A percentile compares a stretch with the other conserved stretches of the same genome.
Evolutionary conservation across 2,329 filamentous ascomycete species (phyloP).

Genomic region (Cadophora malorum): DNA sequence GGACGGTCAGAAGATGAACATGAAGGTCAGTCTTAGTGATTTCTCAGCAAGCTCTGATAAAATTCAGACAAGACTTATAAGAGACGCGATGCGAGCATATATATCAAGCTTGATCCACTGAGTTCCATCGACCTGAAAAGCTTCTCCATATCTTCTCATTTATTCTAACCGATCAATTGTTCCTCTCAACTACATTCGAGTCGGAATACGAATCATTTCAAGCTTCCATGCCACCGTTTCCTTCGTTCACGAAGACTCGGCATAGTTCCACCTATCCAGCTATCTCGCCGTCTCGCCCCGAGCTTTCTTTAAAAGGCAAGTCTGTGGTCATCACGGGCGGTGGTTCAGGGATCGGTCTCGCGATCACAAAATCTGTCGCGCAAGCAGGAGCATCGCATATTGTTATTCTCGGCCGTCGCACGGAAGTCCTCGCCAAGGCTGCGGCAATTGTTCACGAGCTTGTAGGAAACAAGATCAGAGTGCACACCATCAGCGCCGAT

Average conservation of each 20-base stretch:
- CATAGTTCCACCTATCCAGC: slow-evolving; percentile 43
- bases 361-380: slow-evolving; percentile 24
- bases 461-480: slow-evolving; percentile 31
- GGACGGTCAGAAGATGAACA: too few species aligned
- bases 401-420: slow-evolving; percentile 28
- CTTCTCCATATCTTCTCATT: too few species aligned
- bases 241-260: slow-evolving; percentile 22
- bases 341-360: slow-evolving; percentile 34
- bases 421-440: slow-evolving; percentile 40
- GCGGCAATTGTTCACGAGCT: slow-evolving; percentile 14
- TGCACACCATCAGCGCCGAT: slow-evolving; percentile 38
- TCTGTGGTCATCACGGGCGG: slow-evolving; percentile 29
- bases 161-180: too few species aligned
- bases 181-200: too few species aligned
- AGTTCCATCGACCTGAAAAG: too few species aligned
- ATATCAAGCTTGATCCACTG: too few species aligned
- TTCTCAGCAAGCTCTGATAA: too few species aligned
- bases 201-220: too few species aligned
- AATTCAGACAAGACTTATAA: too few species aligned
- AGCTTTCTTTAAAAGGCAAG: slow-evolving; percentile 27
- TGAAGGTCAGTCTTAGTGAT: too few species aligned
- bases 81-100: too few species aligned
- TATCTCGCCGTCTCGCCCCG: slow-evolving; percentile 39
- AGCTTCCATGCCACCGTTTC: not conserved
- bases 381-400: slow-evolving; percentile 3